Percentiles rank a stretch among this genome's conserved stretches.
phyloP scores from a whole-genome alignment of 2,329 filamentous ascomycete genomes.

The Berkeleyomyces rouxiae region DNA sequence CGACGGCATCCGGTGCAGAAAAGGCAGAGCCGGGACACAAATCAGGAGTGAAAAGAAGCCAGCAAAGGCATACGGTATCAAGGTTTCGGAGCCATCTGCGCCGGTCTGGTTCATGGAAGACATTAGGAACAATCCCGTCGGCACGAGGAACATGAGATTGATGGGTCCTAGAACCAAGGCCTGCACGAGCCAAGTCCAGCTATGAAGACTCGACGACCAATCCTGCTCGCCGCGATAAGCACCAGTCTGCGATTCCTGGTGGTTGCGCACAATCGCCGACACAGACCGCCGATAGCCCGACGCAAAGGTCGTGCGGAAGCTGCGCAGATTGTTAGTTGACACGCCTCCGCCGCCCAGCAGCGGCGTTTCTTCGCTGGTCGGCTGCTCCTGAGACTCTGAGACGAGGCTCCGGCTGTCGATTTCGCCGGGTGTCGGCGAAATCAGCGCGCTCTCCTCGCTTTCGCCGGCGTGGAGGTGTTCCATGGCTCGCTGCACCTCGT shows the following conservation, averaged over 20 bases:
- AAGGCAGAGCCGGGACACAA: slow-evolving; percentile 61
- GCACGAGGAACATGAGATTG: slow-evolving; percentile 58
- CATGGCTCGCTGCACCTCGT: slow-evolving; percentile 24
- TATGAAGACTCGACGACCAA: slow-evolving; percentile 67
- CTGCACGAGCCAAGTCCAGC: slow-evolving; percentile 78
- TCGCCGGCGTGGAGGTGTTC: slow-evolving; percentile 6
- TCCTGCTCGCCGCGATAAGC: slow-evolving; percentile 58
- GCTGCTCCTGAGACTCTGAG: slow-evolving; percentile 8
- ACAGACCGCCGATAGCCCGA: slow-evolving; percentile 38
- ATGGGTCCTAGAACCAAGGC: slow-evolving; percentile 67
- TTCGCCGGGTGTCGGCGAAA: slow-evolving; percentile 21
- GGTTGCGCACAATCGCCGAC: slow-evolving; percentile 21
- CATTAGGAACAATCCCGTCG: slow-evolving; percentile 57
- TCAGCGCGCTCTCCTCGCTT: slow-evolving; percentile 6
- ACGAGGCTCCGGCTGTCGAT: slow-evolving; percentile 10
- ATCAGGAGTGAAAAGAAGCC: slow-evolving; percentile 53
- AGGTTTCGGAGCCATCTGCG: slow-evolving; percentile 58
- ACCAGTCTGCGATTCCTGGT: slow-evolving; percentile 19
- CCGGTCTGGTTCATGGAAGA: slow-evolving; percentile 64
- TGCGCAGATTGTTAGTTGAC: slow-evolving; percentile 11
- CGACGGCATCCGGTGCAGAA: slow-evolving; percentile 71
- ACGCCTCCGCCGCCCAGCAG: slow-evolving; percentile 21
- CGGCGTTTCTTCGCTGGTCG: slow-evolving; percentile 32
- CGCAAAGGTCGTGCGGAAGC: slow-evolving; percentile 34
- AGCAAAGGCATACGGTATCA: slow-evolving; percentile 56